phyloP scores from a whole-genome alignment of 2,329 filamentous ascomycete genomes.

The Sarocladiaceae sp. region DNA sequence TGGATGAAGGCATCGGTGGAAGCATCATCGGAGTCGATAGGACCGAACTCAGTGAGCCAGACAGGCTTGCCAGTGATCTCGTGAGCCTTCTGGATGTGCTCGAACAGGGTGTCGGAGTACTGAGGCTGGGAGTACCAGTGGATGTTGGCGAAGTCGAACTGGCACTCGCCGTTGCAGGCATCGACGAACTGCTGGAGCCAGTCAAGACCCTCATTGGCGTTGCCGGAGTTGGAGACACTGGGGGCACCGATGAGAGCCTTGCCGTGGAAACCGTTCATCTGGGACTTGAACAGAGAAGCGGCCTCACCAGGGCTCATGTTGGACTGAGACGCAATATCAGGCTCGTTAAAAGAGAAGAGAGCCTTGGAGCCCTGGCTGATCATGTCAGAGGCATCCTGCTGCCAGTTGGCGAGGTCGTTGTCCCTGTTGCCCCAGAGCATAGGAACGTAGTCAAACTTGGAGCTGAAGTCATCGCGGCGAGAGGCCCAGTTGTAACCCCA shows the following conservation, averaged over 20 bases:
- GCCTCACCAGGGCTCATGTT: constrained; percentile 50
- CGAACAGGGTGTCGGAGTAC: constrained; percentile 47
- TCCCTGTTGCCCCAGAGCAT: constrained; percentile 56
- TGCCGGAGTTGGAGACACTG: constrained; percentile 56
- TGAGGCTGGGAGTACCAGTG: constrained; percentile 59
- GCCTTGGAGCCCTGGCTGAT: constrained; percentile 50
- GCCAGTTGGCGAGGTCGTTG: constrained; percentile 47
- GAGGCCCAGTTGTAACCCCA: constrained; percentile 71
- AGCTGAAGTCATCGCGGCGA: constrained; percentile 32
- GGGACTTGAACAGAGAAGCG: constrained; percentile 39
- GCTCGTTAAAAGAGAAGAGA: constrained; percentile 70
- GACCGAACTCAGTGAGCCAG: constrained; percentile 64
- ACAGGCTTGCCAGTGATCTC: constrained; percentile 42
- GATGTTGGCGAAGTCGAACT: constrained; percentile 55
- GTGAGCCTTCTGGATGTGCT: constrained; percentile 45
- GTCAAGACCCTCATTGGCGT: constrained; percentile 44
- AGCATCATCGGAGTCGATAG: constrained; percentile 36
- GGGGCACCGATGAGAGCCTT: constrained; percentile 53
- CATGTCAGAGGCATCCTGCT: constrained; percentile 42
- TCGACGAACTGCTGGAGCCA: constrained; percentile 52
- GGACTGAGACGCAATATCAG: constrained; percentile 56
- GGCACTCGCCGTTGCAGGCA: constrained; percentile 46
- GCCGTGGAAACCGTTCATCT: constrained; percentile 52
- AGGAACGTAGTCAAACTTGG: constrained; percentile 46
- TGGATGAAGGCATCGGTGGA: constrained; percentile 45